Evolutionary conservation across 352 stramenopile genomes (phyloP).

Genomic region (Ochromonadaceae sp.): DNA sequence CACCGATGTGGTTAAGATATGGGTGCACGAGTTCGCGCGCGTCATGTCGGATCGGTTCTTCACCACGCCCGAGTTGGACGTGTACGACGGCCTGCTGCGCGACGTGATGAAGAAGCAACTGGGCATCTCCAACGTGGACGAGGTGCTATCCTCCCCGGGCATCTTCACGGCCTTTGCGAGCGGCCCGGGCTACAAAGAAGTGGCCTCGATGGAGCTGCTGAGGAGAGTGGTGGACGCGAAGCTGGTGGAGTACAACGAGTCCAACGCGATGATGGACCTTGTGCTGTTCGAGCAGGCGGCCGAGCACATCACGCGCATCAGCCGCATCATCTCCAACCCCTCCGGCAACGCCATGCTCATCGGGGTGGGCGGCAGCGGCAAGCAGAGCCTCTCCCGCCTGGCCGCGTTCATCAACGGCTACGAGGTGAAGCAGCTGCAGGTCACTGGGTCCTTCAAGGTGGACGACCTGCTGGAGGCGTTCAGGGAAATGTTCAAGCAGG

Average conservation of each 20-base stretch:
- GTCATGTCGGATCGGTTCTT: constrained; percentile 91
- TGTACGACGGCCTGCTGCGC: constrained; percentile 72
- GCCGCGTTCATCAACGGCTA: constrained; percentile 90
- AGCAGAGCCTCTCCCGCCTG: constrained; percentile 85
- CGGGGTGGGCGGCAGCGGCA: constrained; percentile 85
- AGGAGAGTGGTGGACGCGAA: constrained; percentile 77
- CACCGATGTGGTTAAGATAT: constrained; percentile 66
- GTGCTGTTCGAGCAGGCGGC: constrained; percentile 94
- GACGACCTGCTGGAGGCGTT: constrained; percentile 92
- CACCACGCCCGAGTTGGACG: constrained; percentile 76
- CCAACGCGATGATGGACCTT: constrained; percentile 92
- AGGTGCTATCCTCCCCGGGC: constrained; percentile 49
- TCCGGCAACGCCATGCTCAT: constrained; percentile 93
- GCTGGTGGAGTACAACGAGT: constrained; percentile 81
- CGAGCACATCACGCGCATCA: constrained; percentile 87
- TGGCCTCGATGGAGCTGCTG: constrained; percentile 33
- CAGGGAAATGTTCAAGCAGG: constrained; percentile 84
- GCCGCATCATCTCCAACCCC: constrained; percentile 85
- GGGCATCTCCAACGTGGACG: constrained; percentile 54
- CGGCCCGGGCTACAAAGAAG: constrained; percentile 24
- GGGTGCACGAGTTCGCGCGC: constrained; percentile 88
- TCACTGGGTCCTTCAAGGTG: constrained; percentile 88
- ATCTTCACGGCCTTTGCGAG: constrained; percentile 87
- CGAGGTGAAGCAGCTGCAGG: constrained; percentile 80
- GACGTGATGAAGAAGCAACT: constrained; percentile 80